Base-by-base conservation (phyloP, 2,329 filamentous ascomycete genomes). In the Colletotrichum sp. region DNA sequence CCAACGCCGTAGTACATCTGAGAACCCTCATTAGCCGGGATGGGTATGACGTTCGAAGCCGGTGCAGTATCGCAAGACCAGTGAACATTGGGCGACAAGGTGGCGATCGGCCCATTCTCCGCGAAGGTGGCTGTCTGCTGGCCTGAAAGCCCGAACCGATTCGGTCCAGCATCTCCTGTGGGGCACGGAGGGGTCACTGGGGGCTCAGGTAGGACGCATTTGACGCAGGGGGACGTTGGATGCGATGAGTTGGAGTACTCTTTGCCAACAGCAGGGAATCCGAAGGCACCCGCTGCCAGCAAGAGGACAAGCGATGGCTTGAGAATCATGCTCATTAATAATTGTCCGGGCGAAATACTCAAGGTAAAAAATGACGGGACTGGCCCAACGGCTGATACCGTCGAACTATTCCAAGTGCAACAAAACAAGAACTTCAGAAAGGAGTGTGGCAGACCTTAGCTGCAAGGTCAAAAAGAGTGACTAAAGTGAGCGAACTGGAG, bases 1-100 rank as follows among this genome's bases (percentile, higher is more conserved):
- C 77, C 71, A 18, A 76, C 52, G 9, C 80, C 80, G 26, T 81
- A 81, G 71, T 79, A 81, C 65, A 82, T 71, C 36, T 78, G 69
- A 2, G 78, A 78, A 1, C 77, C 78, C n/a, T 77, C 43, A 4
- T 74, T 55, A 16, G 81, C 56, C 2, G 78, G 69, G 18, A 81
- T 43, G 5, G 80, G 81, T 34, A 80, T 75, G 13, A 82, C 67
- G 56, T 81, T 81, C 13, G 70, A 38, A 9, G 78, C 59, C 9
- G 76, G 30, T 36, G 43, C 77, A 7, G 80, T 81, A 52, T 82
- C 78, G 24, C 38, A 77, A n/a, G 70, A 69, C 80, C 80, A 81
- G 69, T 81, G 80, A 3, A 81, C 67, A 36, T 68, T 77, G 26
- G 72, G 72, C 16, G 55, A 52, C 16, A 71, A 34, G 10, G 67